A percentile compares a stretch with the other conserved stretches of the same genome.
phyloP scores from a whole-genome alignment of 306 rosid genomes.

The Gleditsia sinensis region DNA sequence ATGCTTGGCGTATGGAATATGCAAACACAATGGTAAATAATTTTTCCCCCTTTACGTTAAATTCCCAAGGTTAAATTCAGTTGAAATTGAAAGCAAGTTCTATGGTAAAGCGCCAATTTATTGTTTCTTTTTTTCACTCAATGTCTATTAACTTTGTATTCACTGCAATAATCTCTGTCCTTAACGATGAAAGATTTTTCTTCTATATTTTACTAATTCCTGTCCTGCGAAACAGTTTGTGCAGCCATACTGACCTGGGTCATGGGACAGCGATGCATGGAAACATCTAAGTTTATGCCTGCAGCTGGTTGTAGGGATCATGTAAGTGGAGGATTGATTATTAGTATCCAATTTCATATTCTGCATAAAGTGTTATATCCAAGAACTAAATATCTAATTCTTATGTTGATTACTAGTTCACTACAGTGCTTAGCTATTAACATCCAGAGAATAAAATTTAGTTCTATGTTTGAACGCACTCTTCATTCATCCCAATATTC shows the following conservation, averaged over 20 bases:
- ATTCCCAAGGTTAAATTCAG: no score
- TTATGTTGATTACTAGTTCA: not conserved
- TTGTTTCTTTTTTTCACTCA: not conserved
- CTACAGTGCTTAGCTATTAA: not conserved
- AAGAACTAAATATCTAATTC: not conserved
- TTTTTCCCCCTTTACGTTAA: not conserved
- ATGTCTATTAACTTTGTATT: not conserved
- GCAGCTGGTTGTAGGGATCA: no score
- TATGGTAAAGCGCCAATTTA: not conserved
- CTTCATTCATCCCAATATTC: no score
- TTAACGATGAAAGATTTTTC: not conserved
- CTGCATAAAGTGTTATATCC: no score
- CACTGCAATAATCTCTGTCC: constrained; percentile 1
- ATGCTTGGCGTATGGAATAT: not conserved
- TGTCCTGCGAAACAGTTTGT: not conserved
- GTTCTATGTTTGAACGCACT: not conserved
- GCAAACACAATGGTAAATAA: not conserved
- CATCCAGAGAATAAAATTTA: not conserved
- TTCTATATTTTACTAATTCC: not conserved
- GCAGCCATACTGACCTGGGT: no score
- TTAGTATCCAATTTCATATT: no score
- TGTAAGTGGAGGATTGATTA: no score
- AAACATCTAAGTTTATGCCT: no score
- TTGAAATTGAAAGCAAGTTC: not conserved
- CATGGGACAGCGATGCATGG: no score